Base-by-base conservation (phyloP, 768 basidiomycete species). In the Saitozyma podzolica region DNA sequence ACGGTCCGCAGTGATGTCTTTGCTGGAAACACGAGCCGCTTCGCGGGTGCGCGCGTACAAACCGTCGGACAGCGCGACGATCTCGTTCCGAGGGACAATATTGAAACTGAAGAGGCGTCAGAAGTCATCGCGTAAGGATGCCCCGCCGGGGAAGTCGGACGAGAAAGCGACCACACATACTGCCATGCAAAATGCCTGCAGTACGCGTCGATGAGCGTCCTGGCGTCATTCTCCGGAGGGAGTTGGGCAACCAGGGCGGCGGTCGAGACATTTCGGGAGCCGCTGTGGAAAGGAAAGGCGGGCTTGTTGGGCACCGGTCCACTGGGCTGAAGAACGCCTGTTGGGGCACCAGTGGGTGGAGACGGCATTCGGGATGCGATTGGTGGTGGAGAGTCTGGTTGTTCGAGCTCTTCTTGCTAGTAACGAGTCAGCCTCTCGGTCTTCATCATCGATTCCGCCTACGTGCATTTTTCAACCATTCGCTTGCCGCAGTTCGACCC, bases 101-200 rank as follows among this genome's bases (percentile, higher is more conserved):
- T 69, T 62, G 50, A 66, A 58, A 10, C 68, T 69, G 47, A 0
- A 29, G 5, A 29, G 2, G 29, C 5, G 6, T 40, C 50, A 9
- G 14, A 54, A 41, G 1, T 43, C 11, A 29, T 29, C 9, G 14
- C 16, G 6, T n/a, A 2, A 29, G 2, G 2, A 2, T 29, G 29
- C 29, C 29, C 29, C 5, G 29, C 29, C 29, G 29, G 29, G 29
- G 2, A 29, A 29, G 29, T 29, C 29, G 29, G 29, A 14, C 2
- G 9, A 57, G 16, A 6, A 16, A 13, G 10, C 1, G 10, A 2
- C 11, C 11, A 11, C 13, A 70, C 68, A 62, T 58, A 70, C 69
- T 57, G 50, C 66, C 66, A 70, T 9, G 62, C 66, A 56, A 65
- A 70, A 51, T 67, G 65, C 7, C 66, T 50, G 41, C 62, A 70